Conservation (phyloP, 2,329 filamentous ascomycete species). For the Lachnum nothofagi region DNA sequence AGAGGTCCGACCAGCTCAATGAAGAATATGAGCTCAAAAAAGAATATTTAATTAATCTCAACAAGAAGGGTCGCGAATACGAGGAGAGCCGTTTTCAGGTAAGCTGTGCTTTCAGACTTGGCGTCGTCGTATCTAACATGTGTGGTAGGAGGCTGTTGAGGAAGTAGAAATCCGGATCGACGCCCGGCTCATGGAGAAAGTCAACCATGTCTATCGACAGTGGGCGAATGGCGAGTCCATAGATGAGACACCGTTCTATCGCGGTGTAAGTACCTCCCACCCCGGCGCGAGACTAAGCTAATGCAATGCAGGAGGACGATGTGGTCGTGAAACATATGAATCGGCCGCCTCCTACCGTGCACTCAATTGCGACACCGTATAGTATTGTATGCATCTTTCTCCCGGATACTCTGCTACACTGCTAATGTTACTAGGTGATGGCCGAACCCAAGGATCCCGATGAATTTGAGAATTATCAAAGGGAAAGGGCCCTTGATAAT, state of each 20-base stretch:
- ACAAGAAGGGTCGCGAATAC: slow-evolving; percentile 16
- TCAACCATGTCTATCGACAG: slow-evolving; percentile 18
- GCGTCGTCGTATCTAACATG: slow-evolving; percentile 7
- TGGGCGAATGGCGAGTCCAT: slow-evolving; percentile 7
- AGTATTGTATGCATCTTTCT: slow-evolving; percentile 7
- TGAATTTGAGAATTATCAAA: background rate
- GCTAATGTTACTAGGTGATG: slow-evolving; percentile 4
- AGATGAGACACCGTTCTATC: slow-evolving; percentile 22
- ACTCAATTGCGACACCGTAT: slow-evolving; percentile 14
- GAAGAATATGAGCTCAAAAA: slow-evolving; percentile 8
- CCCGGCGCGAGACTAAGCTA: slow-evolving; percentile 2
- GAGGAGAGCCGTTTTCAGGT: slow-evolving; percentile 18
- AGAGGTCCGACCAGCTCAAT: slow-evolving; percentile 14
- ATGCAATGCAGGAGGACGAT: slow-evolving; percentile 20
- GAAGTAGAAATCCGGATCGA: slow-evolving; percentile 18
- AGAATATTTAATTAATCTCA: slow-evolving; percentile 10
- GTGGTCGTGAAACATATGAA: slow-evolving; percentile 11
- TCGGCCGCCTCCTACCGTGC: slow-evolving; percentile 9
- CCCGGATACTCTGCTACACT: background rate
- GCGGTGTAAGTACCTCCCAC: slow-evolving; percentile 20
- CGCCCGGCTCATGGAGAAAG: slow-evolving; percentile 19
- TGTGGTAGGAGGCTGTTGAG: slow-evolving; percentile 16
- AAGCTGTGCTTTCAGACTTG: slow-evolving; percentile 7
- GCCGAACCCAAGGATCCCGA: slow-evolving; percentile 9
- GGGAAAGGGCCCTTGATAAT: background rate